Conservation (phyloP, 495 filamentous ascomycete genomes). For the Hypoxylon intermedium region DNA sequence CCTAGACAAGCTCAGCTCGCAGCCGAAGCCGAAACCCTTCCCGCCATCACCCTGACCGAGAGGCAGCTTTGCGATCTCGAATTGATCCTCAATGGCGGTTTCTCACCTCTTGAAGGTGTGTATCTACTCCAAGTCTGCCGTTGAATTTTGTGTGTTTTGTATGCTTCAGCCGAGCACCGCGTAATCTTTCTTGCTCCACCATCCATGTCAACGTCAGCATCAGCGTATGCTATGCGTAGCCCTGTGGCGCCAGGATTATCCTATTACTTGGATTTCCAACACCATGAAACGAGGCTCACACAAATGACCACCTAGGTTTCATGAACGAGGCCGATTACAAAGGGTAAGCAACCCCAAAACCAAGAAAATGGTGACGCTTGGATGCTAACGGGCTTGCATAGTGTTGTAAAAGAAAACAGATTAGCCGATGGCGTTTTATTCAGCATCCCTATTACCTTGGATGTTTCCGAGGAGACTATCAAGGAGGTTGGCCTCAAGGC, state of each 20-base stretch:
- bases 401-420: constrained; percentile 86
- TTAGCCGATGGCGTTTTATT: constrained; percentile 91
- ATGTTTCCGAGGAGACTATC: constrained; percentile 76
- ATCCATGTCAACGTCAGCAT: background rate
- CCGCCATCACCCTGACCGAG: constrained; percentile 85
- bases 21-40: constrained; percentile 84
- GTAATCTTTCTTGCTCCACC: background rate
- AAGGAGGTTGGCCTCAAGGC: constrained; percentile 74
- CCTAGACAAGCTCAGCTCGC: constrained; percentile 76
- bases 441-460: constrained; percentile 95
- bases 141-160: background rate
- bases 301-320: constrained; percentile 68
- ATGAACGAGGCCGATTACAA: constrained; percentile 97
- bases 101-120: constrained; percentile 94
- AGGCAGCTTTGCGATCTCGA: constrained; percentile 97
- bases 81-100: constrained; percentile 93
- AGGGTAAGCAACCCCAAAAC: constrained; percentile 60
- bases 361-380: constrained; percentile 10
- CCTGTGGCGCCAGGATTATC: background rate
- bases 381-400: constrained; percentile 45
- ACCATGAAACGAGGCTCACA: constrained; percentile 24
- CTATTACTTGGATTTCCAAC: background rate
- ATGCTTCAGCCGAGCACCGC: constrained; percentile 29
- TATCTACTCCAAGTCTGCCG: constrained; percentile 21
- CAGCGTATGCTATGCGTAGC: background rate